phyloP scores from a whole-genome alignment of 1,284 basidiomycete genomes.

The Mycosarcoma mackinlayi region DNA sequence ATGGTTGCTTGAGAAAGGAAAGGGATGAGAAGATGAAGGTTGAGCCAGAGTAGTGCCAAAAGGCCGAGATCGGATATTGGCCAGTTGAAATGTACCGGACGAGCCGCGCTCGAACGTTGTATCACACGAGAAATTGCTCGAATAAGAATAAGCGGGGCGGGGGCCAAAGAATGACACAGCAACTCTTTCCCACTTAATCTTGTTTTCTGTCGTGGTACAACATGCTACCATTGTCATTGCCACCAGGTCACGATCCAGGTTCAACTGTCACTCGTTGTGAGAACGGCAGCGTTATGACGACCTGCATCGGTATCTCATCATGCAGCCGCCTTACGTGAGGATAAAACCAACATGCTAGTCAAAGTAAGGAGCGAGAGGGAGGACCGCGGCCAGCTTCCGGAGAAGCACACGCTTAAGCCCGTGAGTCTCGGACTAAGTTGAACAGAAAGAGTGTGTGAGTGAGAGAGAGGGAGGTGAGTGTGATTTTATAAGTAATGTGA shows the following conservation, averaged over 20 bases:
- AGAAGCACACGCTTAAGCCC: constrained; percentile 12
- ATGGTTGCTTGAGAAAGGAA: background rate
- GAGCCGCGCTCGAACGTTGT: background rate
- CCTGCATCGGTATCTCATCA: background rate
- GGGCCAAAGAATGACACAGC: background rate
- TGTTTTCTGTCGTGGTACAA: too few species aligned
- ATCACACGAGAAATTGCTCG: constrained; percentile 7
- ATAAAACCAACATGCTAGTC: constrained; percentile 3
- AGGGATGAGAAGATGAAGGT: background rate
- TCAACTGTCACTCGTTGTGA: too few species aligned
- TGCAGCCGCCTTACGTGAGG: constrained; percentile 19
- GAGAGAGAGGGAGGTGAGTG: too few species aligned
- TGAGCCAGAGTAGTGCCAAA: background rate
- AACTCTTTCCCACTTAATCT: too few species aligned
- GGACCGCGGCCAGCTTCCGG: constrained; percentile 33
- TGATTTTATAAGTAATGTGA: background rate
- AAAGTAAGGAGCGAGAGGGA: background rate
- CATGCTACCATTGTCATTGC: too few species aligned
- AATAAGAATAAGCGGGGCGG: background rate
- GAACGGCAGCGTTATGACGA: background rate
- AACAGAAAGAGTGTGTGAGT: too few species aligned
- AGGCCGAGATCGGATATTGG: constrained; percentile 18
- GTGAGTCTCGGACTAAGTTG: background rate
- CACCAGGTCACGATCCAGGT: too few species aligned
- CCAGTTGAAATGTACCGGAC: constrained; percentile 12